phyloP scores from a whole-genome alignment of 1,284 basidiomycete genomes.

The Trichosporon asahii region DNA sequence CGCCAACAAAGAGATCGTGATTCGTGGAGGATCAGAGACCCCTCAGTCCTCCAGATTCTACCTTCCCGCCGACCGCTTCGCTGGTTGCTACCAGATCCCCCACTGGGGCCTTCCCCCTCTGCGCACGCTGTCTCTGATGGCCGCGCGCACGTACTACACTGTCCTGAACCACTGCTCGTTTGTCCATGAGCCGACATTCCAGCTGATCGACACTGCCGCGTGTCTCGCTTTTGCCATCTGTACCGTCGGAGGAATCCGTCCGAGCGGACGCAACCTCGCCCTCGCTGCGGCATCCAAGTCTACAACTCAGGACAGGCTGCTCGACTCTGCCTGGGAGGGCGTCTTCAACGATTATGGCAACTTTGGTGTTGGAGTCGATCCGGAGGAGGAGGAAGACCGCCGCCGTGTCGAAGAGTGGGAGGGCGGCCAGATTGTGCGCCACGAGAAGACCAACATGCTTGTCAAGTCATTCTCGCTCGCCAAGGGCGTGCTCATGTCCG shows the following conservation, averaged over 20 bases:
- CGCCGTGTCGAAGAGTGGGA: conserved; percentile 38
- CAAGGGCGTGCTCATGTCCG: conserved; percentile 49
- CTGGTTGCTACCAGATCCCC: conserved; percentile 52
- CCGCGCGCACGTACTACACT: conserved; percentile 49
- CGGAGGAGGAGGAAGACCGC: conserved; percentile 22
- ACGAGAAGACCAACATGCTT: conserved; percentile 54
- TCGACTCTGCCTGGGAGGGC: conserved; percentile 18
- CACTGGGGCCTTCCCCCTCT: conserved; percentile 54
- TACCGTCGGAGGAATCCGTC: conserved; percentile 50
- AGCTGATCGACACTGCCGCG: conserved; percentile 48
- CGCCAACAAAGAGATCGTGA: conserved; percentile 21
- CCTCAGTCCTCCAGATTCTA: conserved; percentile 26
- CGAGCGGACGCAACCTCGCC: conserved; percentile 19
- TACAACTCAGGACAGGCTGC: not conserved
- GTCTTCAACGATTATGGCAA: conserved; percentile 16
- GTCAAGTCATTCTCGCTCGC: conserved; percentile 52
- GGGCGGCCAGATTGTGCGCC: conserved; percentile 41
- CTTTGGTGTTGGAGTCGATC: conserved; percentile 17
- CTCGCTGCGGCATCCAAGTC: not conserved
- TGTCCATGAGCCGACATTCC: conserved; percentile 53
- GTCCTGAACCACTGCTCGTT: conserved; percentile 53
- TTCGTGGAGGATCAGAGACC: conserved; percentile 21
- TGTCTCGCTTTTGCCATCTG: conserved; percentile 54
- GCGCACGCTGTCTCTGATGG: conserved; percentile 49
- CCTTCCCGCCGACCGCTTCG: conserved; percentile 50